phyloP scores from a whole-genome alignment of 2,329 filamentous ascomycete genomes.

The Venturia nashicola region DNA sequence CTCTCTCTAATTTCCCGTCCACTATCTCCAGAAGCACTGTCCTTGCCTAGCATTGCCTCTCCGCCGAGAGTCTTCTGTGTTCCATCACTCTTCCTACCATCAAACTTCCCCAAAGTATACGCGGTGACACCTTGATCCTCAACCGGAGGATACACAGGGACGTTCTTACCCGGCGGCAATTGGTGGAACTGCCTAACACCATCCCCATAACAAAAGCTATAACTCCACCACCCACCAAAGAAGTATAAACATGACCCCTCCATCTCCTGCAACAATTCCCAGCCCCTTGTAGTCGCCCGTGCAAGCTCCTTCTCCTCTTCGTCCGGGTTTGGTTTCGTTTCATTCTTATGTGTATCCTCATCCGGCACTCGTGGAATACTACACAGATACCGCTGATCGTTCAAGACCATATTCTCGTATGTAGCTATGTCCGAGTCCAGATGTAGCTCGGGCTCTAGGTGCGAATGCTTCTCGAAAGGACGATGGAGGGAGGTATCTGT shows the following conservation, averaged over 20 bases:
- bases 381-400: conserved; percentile 67
- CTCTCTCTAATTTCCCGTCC: conserved; percentile 17
- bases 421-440: conserved; percentile 12
- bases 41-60: not conserved
- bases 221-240: conserved; percentile 88
- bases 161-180: conserved; percentile 55
- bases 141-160: conserved; percentile 56
- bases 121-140: conserved; percentile 66
- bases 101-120: conserved; percentile 60
- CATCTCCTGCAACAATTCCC: conserved; percentile 68
- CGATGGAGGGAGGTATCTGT: conserved; percentile 12
- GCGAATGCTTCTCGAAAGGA: conserved; percentile 3
- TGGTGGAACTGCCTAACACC: conserved; percentile 88
- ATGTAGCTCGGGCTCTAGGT: conserved; percentile 1
- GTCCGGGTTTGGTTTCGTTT: conserved; percentile 29
- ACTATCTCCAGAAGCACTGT: not conserved
- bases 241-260: conserved; percentile 73
- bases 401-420: conserved; percentile 66
- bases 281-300: conserved; percentile 63
- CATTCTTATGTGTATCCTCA: conserved; percentile 38
- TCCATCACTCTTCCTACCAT: conserved; percentile 19
- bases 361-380: conserved; percentile 47
- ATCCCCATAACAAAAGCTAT: conserved; percentile 83
- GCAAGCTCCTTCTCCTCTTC: conserved; percentile 72
- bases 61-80: conserved; percentile 16